phyloP scores from a whole-genome alignment of 208 protist genomes.

The Trypanosoma cruzi region DNA sequence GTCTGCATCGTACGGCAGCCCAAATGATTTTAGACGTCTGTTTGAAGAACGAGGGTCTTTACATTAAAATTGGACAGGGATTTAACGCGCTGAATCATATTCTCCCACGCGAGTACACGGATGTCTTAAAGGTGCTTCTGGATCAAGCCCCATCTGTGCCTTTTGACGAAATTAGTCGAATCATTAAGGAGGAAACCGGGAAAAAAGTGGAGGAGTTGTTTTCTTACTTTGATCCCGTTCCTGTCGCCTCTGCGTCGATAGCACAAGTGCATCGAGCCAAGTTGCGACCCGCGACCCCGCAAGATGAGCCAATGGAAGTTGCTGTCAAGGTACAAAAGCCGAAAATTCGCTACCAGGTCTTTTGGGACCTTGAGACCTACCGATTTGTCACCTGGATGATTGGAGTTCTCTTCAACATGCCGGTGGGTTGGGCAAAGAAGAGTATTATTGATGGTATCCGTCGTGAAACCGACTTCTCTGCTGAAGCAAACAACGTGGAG shows the following conservation, averaged over 20 bases:
- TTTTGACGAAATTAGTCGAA: slow-evolving; percentile 43
- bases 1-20: slow-evolving; percentile 51
- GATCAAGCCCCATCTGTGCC: slow-evolving; percentile 64
- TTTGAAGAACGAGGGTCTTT: slow-evolving; percentile 84
- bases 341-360: slow-evolving; percentile 70
- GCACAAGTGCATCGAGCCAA: slow-evolving; percentile 93
- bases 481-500: slow-evolving; percentile 75
- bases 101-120: slow-evolving; percentile 81
- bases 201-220: slow-evolving; percentile 78
- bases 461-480: slow-evolving; percentile 83
- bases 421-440: slow-evolving; percentile 67
- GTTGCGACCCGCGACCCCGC: slow-evolving; percentile 33
- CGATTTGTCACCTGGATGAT: slow-evolving; percentile 61
- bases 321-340: slow-evolving; percentile 96
- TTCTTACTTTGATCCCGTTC: slow-evolving; percentile 80
- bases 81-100: slow-evolving; percentile 91
- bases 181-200: slow-evolving; percentile 71
- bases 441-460: slow-evolving; percentile 73
- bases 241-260: slow-evolving; percentile 94
- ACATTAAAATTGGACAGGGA: slow-evolving; percentile 89
- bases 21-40: slow-evolving; percentile 57
- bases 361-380: slow-evolving; percentile 85
- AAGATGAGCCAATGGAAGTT: slow-evolving; percentile 45
- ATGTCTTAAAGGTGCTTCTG: slow-evolving; percentile 71
- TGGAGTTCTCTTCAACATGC: slow-evolving; percentile 72